Percentiles rank a stretch among this genome's conserved stretches.
These are phyloP conservation scores for Hevea brasiliensis DNA, from an alignment of 345 rosid genomes.

Conservation along the genomic window DNA sequence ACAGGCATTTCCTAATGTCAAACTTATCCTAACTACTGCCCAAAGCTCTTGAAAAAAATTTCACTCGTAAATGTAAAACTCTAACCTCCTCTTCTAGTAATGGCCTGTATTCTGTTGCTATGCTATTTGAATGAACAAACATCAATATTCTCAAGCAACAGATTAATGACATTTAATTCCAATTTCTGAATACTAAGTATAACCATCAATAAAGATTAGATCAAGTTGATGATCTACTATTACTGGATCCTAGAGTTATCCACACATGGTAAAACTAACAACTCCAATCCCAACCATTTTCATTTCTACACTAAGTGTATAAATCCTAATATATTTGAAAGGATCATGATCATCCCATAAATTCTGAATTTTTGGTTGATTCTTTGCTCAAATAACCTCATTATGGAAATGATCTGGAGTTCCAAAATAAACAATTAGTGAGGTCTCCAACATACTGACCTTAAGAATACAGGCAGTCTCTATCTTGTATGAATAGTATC, in stretches of 20 bases:
- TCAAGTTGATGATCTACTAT: background rate
- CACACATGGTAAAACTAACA: background rate
- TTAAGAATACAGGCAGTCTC: background rate
- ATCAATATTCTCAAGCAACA: background rate
- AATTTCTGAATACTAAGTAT: background rate
- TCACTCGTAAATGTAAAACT: background rate
- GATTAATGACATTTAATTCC: background rate
- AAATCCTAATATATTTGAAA: background rate
- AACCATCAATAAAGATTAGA: background rate
- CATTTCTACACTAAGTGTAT: too few relatives aligned
- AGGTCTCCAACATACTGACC: background rate
- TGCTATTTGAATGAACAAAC: background rate
- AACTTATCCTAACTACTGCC: background rate
- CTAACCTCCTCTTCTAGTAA: background rate
- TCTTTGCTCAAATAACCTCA: background rate
- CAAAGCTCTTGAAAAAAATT: background rate
- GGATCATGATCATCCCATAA: background rate
- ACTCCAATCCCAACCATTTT: background rate
- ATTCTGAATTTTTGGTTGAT: background rate
- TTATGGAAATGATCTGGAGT: background rate
- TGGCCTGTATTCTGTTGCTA: background rate
- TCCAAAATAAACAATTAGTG: background rate
- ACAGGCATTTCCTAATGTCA: background rate
- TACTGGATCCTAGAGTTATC: background rate
- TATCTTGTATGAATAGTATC: background rate